phyloP scores from a whole-genome alignment of 1,139 yeast genomes.

The Lodderomyces parapsilosis region DNA sequence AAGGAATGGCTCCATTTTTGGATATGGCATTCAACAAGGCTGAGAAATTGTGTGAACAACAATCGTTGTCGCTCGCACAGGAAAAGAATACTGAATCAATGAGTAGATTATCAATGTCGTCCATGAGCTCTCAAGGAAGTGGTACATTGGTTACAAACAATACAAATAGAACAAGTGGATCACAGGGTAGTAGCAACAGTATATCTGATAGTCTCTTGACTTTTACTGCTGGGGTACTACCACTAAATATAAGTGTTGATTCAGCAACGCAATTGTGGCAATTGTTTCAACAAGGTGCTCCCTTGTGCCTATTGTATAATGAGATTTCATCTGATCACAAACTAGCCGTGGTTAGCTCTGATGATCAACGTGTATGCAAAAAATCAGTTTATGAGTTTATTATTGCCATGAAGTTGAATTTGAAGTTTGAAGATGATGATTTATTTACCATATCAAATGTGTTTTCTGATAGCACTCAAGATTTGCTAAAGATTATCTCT shows the following conservation, averaged over 20 bases:
- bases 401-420: slow-evolving; percentile 77
- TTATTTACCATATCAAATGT: slow-evolving; percentile 90
- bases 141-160: neutral
- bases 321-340: slow-evolving; percentile 42
- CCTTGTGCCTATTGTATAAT: slow-evolving; percentile 83
- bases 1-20: slow-evolving; percentile 72
- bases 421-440: slow-evolving; percentile 69
- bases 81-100: slow-evolving; percentile 17
- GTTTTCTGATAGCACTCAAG: slow-evolving; percentile 78
- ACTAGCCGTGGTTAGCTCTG: slow-evolving; percentile 60
- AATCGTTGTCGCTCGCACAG: slow-evolving; percentile 58
- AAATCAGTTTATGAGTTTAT: slow-evolving; percentile 89
- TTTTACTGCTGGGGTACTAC: slow-evolving; percentile 73
- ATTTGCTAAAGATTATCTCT: slow-evolving; percentile 66
- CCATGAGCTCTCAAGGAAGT: slow-evolving; percentile 19
- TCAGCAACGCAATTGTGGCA: slow-evolving; percentile 93
- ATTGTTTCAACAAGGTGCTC: slow-evolving; percentile 88
- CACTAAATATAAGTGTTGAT: slow-evolving; percentile 73
- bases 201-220: slow-evolving; percentile 43
- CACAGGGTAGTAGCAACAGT: slow-evolving; percentile 1
- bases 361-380: slow-evolving; percentile 82
- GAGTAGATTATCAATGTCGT: slow-evolving; percentile 24
- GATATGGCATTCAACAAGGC: slow-evolving; percentile 55
- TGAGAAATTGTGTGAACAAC: slow-evolving; percentile 69
- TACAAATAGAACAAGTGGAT: slow-evolving; percentile 1